These are phyloP conservation scores for Ehretia macrophylla DNA, from an alignment of 257 asterid species.

Conservation along the genomic window DNA sequence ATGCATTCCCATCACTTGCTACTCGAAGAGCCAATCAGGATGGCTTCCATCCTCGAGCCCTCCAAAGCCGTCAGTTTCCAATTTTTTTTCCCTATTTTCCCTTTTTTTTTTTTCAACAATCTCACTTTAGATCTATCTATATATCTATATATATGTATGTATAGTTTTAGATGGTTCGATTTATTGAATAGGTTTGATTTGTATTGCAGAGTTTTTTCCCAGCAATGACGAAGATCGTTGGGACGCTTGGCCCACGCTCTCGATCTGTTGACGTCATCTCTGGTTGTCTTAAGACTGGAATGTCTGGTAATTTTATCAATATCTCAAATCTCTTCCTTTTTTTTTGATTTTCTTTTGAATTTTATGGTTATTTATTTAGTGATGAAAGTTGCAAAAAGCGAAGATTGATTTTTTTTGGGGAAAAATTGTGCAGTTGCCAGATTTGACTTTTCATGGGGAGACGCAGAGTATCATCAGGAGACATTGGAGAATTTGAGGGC, in stretches of 20 bases:
- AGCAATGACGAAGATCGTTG: constrained; percentile 78
- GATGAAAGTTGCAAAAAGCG: neutral
- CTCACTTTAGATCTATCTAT: constrained; percentile 17
- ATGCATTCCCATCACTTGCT: constrained; percentile 87
- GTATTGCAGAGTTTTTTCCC: constrained; percentile 65
- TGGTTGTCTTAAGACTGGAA: constrained; percentile 58
- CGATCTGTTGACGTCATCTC: constrained; percentile 62
- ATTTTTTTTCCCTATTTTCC: no score
- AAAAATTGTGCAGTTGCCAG: constrained; percentile 83
- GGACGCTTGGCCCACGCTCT: constrained; percentile 69
- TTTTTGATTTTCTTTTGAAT: neutral
- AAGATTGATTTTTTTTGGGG: neutral
- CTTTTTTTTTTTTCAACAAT: neutral
- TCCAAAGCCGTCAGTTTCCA: constrained; percentile 57
- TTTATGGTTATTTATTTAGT: neutral
- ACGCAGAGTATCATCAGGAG: constrained; percentile 72
- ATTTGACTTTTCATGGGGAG: constrained; percentile 93
- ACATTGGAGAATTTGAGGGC: constrained; percentile 85
- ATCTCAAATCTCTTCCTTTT: neutral
- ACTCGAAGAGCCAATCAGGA: constrained; percentile 91
- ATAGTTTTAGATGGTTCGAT: neutral
- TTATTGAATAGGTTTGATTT: no score
- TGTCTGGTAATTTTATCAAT: constrained; percentile 44
- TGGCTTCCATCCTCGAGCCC: constrained; percentile 93
- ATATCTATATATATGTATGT: neutral